phyloP scores from a whole-genome alignment of 1,139 yeast genomes.

The Suhomyces kunorum region DNA sequence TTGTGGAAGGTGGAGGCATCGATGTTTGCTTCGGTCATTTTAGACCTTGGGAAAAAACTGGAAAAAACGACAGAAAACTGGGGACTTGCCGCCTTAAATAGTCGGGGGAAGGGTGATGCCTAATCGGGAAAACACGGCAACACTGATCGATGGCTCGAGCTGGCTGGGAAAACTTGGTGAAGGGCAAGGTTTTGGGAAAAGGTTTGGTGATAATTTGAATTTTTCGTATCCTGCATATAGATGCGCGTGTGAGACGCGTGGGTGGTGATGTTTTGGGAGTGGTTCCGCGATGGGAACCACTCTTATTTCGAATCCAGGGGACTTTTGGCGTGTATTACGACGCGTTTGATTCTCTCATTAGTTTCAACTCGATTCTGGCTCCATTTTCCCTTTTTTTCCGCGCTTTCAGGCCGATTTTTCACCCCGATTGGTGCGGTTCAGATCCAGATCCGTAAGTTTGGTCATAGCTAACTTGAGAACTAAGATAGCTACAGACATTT shows the following conservation, averaged over 20 bases:
- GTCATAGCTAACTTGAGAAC: no score
- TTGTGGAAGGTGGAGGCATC: slow-evolving; percentile 43
- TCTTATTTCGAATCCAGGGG: neutral
- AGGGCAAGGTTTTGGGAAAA: neutral
- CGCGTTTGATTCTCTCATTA: neutral
- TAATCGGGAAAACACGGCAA: neutral
- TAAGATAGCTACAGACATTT: no score
- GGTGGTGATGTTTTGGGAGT: neutral
- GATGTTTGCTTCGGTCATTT: slow-evolving; percentile 38
- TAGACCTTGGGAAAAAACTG: neutral
- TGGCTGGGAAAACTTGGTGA: neutral
- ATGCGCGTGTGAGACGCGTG: neutral
- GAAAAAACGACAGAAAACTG: neutral
- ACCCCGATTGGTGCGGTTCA: no score
- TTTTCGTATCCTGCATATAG: neutral
- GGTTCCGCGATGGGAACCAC: neutral
- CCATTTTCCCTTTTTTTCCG: neutral
- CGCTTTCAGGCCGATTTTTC: neutral
- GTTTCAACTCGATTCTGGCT: neutral
- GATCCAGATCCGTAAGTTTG: no score
- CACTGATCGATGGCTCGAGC: neutral
- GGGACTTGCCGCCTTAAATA: neutral
- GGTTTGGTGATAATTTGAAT: neutral
- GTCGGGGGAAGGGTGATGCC: neutral
- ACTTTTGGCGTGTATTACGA: neutral